Conservation (phyloP, 2,329 filamentous ascomycete species). For the Curvularia verruculosa region DNA sequence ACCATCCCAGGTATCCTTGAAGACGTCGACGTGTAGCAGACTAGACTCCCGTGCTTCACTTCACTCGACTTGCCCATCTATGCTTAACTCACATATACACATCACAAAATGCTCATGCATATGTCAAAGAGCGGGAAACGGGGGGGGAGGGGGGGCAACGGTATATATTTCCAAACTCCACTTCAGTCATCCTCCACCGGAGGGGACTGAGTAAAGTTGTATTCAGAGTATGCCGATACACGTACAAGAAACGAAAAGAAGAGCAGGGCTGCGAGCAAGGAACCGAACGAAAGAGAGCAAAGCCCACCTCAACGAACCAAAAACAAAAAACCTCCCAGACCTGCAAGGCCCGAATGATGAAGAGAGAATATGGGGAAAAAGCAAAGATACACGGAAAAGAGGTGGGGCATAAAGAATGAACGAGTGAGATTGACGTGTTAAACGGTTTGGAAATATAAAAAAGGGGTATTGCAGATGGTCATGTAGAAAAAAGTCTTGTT, state of each 20-base stretch:
- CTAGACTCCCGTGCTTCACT: too few species aligned
- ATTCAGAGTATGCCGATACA: background rate
- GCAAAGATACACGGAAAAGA: background rate
- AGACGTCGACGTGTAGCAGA: too few species aligned
- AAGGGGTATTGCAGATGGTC: constrained; percentile 1
- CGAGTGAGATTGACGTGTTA: background rate
- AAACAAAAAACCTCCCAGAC: background rate
- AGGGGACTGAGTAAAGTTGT: background rate
- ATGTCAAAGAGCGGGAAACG: background rate
- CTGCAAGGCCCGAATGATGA: background rate
- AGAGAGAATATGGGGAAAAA: background rate
- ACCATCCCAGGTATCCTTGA: too few species aligned
- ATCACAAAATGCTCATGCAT: background rate
- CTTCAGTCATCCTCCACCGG: background rate
- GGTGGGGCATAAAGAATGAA: background rate
- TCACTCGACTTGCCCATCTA: too few species aligned
- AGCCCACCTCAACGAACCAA: background rate
- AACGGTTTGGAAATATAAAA: background rate
- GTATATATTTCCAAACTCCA: background rate
- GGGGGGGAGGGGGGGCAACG: background rate
- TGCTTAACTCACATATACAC: background rate
- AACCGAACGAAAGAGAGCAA: background rate
- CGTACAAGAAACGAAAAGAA: background rate
- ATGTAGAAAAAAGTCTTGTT: background rate
- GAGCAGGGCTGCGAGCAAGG: background rate